These are phyloP conservation scores for Patellifolia procumbens DNA, from an alignment of 179 eudicot genomes.

Conservation along the genomic window DNA sequence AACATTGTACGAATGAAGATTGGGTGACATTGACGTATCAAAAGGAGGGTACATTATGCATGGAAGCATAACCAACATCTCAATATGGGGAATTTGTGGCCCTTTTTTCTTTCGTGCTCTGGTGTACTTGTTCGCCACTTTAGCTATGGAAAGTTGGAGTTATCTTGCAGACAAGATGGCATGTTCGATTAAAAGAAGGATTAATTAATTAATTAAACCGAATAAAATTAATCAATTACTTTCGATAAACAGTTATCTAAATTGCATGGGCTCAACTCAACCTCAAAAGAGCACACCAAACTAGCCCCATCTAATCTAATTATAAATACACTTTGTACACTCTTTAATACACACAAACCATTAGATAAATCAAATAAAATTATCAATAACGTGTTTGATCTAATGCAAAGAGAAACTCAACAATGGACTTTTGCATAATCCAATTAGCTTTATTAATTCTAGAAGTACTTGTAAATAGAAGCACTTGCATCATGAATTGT, in stretches of 20 bases:
- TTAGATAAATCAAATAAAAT: background rate
- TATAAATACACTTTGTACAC: slow-evolving; percentile 23
- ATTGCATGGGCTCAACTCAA: slow-evolving; percentile 26
- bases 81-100: slow-evolving; percentile 27
- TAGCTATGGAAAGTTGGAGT: slow-evolving; percentile 22
- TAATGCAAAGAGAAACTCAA: background rate
- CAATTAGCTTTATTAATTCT: slow-evolving; percentile 8
- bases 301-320: slow-evolving; percentile 19
- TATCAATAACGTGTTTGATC: background rate
- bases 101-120: slow-evolving; percentile 25
- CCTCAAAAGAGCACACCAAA: slow-evolving; percentile 10
- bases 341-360: slow-evolving; percentile 20
- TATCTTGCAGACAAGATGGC: slow-evolving; percentile 41
- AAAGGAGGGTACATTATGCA: slow-evolving; percentile 21
- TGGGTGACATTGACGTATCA: slow-evolving; percentile 29
- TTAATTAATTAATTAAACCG: background rate
- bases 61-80: slow-evolving; percentile 51
- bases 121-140: slow-evolving; percentile 68
- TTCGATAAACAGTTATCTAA: slow-evolving; percentile 8
- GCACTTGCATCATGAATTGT: slow-evolving; percentile 17
- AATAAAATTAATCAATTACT: background rate
- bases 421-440: slow-evolving; percentile 17
- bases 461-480: background rate
- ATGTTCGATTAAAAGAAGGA: slow-evolving; percentile 23
- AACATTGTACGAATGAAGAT: slow-evolving; percentile 1